A percentile compares a stretch with the other conserved stretches of the same genome.
Conservation (phyloP, 495 filamentous ascomycete species). For the Aspergillus ellipticus region DNA sequence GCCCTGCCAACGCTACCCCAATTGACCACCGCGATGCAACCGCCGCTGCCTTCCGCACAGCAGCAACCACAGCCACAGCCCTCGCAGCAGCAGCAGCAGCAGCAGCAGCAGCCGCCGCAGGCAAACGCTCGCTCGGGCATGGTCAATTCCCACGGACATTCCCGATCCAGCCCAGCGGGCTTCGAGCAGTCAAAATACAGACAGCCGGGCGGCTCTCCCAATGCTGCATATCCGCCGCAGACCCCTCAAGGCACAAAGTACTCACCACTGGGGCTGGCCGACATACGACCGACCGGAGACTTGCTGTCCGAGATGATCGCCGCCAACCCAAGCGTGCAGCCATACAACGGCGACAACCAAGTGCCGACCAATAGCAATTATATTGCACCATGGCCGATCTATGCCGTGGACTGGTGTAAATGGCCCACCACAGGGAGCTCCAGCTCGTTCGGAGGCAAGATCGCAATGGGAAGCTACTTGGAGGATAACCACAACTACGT, state of each 20-base stretch:
- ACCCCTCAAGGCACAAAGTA: slow-evolving; percentile 70
- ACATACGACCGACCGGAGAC: slow-evolving; percentile 79
- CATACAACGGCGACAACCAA: slow-evolving; percentile 44
- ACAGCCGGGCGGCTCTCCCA: slow-evolving; percentile 66
- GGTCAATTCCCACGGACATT: slow-evolving; percentile 65
- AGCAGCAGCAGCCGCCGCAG: slow-evolving; percentile 48
- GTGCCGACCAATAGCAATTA: slow-evolving; percentile 77
- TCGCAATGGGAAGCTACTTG: slow-evolving; percentile 92
- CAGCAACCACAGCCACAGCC: slow-evolving; percentile 46
- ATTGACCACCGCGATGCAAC: slow-evolving; percentile 52
- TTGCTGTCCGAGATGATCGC: slow-evolving; percentile 62
- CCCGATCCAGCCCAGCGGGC: slow-evolving; percentile 79
- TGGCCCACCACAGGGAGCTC: slow-evolving; percentile 74
- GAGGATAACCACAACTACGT: slow-evolving; percentile 99
- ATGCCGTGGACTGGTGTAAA: slow-evolving; percentile 99
- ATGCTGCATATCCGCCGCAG: slow-evolving; percentile 62
- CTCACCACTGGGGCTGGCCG: slow-evolving; percentile 83
- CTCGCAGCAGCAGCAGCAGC: slow-evolving; percentile 10
- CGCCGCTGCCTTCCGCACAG: slow-evolving; percentile 37
- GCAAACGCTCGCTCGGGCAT: slow-evolving; percentile 63
- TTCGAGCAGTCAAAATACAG: slow-evolving; percentile 69
- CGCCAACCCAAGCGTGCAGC: slow-evolving; percentile 31
- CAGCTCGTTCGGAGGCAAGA: slow-evolving; percentile 74
- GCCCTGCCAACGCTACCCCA: slow-evolving; percentile 68
- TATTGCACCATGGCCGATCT: slow-evolving; percentile 89